phyloP scores from a whole-genome alignment of 495 filamentous ascomycete species.

The Thermochaetoides thermophila region DNA sequence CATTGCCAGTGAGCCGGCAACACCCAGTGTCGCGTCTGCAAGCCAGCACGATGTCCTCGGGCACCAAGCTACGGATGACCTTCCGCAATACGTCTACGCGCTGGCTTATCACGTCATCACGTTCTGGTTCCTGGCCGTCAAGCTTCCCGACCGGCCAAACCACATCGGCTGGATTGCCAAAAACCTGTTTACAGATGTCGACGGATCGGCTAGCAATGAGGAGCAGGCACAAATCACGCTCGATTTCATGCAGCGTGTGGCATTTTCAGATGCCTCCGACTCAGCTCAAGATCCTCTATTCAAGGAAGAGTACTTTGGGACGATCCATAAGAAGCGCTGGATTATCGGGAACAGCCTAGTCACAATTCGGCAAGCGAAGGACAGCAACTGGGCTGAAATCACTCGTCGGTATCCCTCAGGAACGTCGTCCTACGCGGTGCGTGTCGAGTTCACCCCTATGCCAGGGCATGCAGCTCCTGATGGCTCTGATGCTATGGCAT shows the following conservation, averaged over 20 bases:
- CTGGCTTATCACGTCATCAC: conserved; percentile 90
- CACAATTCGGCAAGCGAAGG: conserved; percentile 64
- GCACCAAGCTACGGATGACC: conserved; percentile 36
- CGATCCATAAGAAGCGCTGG: conserved; percentile 64
- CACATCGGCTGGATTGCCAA: conserved; percentile 89
- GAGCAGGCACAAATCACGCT: conserved; percentile 89
- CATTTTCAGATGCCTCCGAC: conserved; percentile 70
- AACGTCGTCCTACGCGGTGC: conserved; percentile 61
- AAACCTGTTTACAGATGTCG: conserved; percentile 59
- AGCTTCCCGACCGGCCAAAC: conserved; percentile 63
- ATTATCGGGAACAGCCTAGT: conserved; percentile 76
- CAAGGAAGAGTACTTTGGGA: conserved; percentile 45
- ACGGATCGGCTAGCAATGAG: conserved; percentile 62
- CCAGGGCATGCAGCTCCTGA: conserved; percentile 48
- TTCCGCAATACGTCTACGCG: conserved; percentile 83
- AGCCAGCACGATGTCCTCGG: conserved; percentile 6
- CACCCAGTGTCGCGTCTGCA: conserved; percentile 16
- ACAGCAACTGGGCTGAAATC: conserved; percentile 61
- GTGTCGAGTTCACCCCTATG: conserved; percentile 52
- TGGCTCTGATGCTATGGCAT: conserved; percentile 23
- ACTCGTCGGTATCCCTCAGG: conserved; percentile 74
- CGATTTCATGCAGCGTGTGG: conserved; percentile 87
- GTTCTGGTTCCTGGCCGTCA: conserved; percentile 88
- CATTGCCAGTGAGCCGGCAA: conserved; percentile 18
- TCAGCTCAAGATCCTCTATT: conserved; percentile 52